phyloP scores from a whole-genome alignment of 257 asterid species.

The Vinca minor region DNA sequence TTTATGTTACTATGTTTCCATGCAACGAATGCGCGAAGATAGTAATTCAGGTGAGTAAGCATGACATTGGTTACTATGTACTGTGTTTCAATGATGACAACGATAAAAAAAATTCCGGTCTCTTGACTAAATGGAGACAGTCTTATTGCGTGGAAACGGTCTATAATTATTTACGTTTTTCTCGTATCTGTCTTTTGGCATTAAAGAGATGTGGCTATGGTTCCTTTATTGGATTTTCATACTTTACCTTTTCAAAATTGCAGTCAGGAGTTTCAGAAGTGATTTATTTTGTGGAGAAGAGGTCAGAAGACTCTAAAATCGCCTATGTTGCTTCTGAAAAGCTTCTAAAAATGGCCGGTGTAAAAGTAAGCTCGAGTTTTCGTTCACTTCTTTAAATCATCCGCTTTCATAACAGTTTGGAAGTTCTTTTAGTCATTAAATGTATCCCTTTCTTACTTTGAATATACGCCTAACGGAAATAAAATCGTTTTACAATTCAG shows the following conservation, averaged over 20 bases:
- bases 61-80: neutral
- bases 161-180: too few species aligned
- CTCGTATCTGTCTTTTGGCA: neutral
- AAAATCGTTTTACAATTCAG: constrained; percentile 25
- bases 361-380: constrained; percentile 52
- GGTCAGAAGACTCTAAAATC: constrained; percentile 46
- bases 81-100: neutral
- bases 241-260: constrained; percentile 15
- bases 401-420: neutral
- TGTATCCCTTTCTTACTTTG: neutral
- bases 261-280: constrained; percentile 94
- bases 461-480: constrained; percentile 1
- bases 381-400: neutral
- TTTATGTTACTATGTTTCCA: constrained; percentile 92
- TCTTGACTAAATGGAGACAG: too few species aligned
- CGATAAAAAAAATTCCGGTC: too few species aligned
- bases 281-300: constrained; percentile 73
- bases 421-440: constrained; percentile 12
- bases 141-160: too few species aligned
- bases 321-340: constrained; percentile 74
- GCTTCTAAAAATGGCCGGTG: constrained; percentile 70
- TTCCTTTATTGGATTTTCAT: neutral
- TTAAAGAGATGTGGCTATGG: neutral
- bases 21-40: constrained; percentile 94
- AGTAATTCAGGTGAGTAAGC: constrained; percentile 62